Base-by-base conservation (phyloP, 2,329 filamentous ascomycete species). In the Cladosporium cucumerinum region DNA sequence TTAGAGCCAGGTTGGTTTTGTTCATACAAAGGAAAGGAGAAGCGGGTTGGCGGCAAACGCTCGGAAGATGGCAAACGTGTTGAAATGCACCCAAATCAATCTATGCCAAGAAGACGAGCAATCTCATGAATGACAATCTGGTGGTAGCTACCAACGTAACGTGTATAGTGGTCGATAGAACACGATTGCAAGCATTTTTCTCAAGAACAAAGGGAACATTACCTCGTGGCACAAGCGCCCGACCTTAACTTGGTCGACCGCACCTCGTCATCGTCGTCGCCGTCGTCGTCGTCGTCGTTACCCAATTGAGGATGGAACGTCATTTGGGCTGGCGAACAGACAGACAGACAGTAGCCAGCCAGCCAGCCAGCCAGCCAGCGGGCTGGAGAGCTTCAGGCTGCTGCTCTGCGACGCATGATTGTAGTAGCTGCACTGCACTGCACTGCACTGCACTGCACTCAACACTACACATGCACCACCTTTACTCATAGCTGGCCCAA, bases 261-360 rank as follows among this genome's bases (percentile, higher is more conserved):
- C 7, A 62, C 60, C 60, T 62, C 49, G 60, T 55, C 49, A 49
- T 55, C 60, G 32, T 55, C n/a, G n/a, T n/a, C n/a, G n/a, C n/a
- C n/a, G n/a, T n/a, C n/a, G n/a, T n/a, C n/a, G n/a, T n/a, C n/a
- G n/a, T 55, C 49, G 60, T 55, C 60, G 32, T 55, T 62, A 32
- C 60, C 60, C 49, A 25, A 62, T 62, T 62, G 25, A 49, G 60
- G 25, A 25, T 34, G 32, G 49, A n/a, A 55, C 60, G 49, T 54
- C 60, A 54, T 62, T n/a, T 26, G 11, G 21, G 25, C n/a, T 26
- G 48, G n/a, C n/a, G n/a, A n/a, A n/a, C n/a, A n/a, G n/a, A n/a
- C n/a, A n/a, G n/a, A n/a, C n/a, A n/a, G n/a, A n/a, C n/a, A n/a
- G n/a, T n/a, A n/a, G n/a, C n/a, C n/a, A n/a, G n/a, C n/a, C n/a